phyloP scores from a whole-genome alignment of 352 stramenopile genomes.

The Phytophthora pistaciae region DNA sequence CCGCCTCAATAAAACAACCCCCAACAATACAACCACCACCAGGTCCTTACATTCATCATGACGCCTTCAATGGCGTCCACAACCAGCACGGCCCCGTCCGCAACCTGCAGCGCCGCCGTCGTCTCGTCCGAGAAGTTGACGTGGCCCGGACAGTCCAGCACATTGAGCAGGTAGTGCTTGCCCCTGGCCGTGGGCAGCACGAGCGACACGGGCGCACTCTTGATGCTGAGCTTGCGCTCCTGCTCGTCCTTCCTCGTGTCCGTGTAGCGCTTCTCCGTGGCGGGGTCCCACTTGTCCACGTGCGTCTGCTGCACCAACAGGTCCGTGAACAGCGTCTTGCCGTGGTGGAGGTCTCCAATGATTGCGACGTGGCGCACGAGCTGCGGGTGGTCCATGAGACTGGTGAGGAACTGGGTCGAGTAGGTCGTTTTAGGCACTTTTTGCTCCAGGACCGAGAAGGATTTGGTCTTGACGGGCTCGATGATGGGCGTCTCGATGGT shows the following conservation, averaged over 20 bases:
- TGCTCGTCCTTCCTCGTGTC: constrained; percentile 98
- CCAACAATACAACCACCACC: neutral
- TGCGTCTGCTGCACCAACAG: constrained; percentile 93
- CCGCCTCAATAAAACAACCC: neutral
- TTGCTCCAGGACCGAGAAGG: constrained; percentile 92
- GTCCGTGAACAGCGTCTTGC: constrained; percentile 95
- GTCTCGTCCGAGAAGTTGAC: constrained; percentile 98
- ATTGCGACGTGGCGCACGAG: constrained; percentile 96
- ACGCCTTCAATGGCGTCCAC: constrained; percentile 99
- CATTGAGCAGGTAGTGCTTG: constrained; percentile 97
- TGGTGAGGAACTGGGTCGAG: constrained; percentile 89
- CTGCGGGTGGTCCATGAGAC: constrained; percentile 90
- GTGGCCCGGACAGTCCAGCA: constrained; percentile 98
- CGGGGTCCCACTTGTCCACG: constrained; percentile 80
- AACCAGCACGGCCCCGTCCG: constrained; percentile 96
- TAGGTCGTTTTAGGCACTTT: constrained; percentile 88
- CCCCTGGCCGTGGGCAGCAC: constrained; percentile 93
- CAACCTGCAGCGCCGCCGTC: constrained; percentile 92
- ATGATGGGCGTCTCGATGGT: constrained; percentile 98
- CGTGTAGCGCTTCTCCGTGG: constrained; percentile 91
- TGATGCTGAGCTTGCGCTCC: constrained; percentile 97
- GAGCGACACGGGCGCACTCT: constrained; percentile 96
- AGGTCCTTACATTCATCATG: constrained; percentile 92
- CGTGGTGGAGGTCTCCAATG: constrained; percentile 97
- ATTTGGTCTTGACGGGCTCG: constrained; percentile 95